phyloP scores from a whole-genome alignment of 331 rosid species.

The Acacia concinna region DNA sequence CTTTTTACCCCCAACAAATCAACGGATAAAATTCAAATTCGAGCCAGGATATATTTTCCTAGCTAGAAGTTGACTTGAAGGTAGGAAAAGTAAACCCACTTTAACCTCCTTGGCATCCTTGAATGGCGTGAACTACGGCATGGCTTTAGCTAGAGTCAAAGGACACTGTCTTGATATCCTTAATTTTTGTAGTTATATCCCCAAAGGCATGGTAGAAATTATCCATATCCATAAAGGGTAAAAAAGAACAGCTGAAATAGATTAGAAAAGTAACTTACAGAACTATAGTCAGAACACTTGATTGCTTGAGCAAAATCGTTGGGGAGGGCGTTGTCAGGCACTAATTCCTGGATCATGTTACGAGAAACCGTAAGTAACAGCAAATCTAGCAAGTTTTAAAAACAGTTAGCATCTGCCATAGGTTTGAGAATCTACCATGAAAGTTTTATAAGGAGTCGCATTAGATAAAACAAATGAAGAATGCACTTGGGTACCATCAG shows the following conservation, averaged over 20 bases:
- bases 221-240: neutral
- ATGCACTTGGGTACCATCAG: slow-evolving; percentile 63
- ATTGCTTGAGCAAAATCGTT: slow-evolving; percentile 53
- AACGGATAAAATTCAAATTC: neutral
- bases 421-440: slow-evolving; percentile 51
- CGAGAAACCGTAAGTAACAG: slow-evolving; percentile 27
- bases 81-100: neutral
- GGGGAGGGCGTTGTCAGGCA: slow-evolving; percentile 55
- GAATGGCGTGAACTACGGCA: neutral
- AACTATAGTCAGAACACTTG: slow-evolving; percentile 63
- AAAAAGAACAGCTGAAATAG: slow-evolving; percentile 6
- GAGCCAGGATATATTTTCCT: neutral
- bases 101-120: slow-evolving; percentile 16
- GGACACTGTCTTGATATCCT: neutral
- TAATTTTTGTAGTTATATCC: neutral
- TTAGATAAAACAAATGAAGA: slow-evolving; percentile 66
- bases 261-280: slow-evolving; percentile 53
- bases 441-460: slow-evolving; percentile 74
- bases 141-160: neutral
- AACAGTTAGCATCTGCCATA: slow-evolving; percentile 5
- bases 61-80: neutral
- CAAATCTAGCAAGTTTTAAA: slow-evolving; percentile 19
- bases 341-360: slow-evolving; percentile 56
- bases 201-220: neutral
- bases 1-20: neutral